phyloP scores from a whole-genome alignment of 495 filamentous ascomycete genomes.

The Astrothelium subdiscretum region DNA sequence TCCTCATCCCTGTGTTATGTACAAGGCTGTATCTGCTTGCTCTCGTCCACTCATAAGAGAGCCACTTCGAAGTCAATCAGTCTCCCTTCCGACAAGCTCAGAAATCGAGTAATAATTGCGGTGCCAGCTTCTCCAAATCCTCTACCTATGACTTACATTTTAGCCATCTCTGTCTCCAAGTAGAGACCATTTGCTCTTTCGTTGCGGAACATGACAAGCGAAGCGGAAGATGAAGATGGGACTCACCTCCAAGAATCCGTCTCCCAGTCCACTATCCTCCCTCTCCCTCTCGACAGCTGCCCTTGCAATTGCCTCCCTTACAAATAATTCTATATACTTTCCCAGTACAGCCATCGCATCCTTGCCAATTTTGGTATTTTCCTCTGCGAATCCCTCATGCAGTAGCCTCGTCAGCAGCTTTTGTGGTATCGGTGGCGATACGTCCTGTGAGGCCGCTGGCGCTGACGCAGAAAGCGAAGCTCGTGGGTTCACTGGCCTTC shows the following conservation, averaged over 20 bases:
- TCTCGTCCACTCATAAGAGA: too few species aligned
- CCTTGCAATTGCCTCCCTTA: conserved; percentile 79
- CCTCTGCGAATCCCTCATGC: conserved; percentile 62
- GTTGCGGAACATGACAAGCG: conserved; percentile 34
- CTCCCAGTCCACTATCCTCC: conserved; percentile 24
- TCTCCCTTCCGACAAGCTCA: conserved; percentile 22
- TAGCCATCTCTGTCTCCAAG: conserved; percentile 4
- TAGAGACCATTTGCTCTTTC: conserved; percentile 12
- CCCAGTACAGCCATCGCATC: conserved; percentile 69
- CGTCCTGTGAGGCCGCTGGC: conserved; percentile 3
- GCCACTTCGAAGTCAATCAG: too few species aligned
- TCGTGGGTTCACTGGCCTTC: not conserved
- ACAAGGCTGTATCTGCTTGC: too few species aligned
- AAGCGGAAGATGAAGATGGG: not conserved
- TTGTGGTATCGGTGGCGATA: conserved; percentile 48
- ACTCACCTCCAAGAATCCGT: conserved; percentile 66
- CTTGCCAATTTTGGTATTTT: conserved; percentile 60
- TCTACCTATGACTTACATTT: conserved; percentile 42
- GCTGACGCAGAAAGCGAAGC: conserved; percentile 1
- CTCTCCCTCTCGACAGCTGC: conserved; percentile 53
- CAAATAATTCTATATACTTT: conserved; percentile 86
- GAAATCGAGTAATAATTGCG: conserved; percentile 85
- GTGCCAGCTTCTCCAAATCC: conserved; percentile 82
- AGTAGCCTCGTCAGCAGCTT: conserved; percentile 64
- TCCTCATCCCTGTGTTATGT: too few species aligned